Conservation (phyloP, 768 basidiomycete genomes). For the Rhizopogon roseolus region DNA sequence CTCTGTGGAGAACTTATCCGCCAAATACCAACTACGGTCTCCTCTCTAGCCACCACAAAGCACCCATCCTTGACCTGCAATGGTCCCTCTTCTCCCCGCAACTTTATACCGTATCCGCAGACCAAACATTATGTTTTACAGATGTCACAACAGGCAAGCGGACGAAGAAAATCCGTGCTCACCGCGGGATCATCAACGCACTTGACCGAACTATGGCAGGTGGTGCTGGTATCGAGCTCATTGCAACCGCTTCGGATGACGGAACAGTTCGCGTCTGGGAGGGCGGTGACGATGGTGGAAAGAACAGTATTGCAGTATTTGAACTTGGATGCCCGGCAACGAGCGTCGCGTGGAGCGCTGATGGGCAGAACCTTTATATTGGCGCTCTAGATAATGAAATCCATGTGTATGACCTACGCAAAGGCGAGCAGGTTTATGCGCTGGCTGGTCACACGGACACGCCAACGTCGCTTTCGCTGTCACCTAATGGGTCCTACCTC, state of each 20-base stretch:
- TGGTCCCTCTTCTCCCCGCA: slow-evolving; percentile 75
- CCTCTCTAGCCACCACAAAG: slow-evolving; percentile 79
- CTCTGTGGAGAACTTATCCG: slow-evolving; percentile 87
- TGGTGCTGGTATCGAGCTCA: slow-evolving; percentile 78
- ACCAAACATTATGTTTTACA: slow-evolving; percentile 73
- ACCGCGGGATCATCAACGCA: slow-evolving; percentile 86
- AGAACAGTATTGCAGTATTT: slow-evolving; percentile 73
- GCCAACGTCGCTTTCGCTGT: slow-evolving; percentile 88
- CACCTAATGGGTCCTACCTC: slow-evolving; percentile 82
- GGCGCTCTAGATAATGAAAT: slow-evolving; percentile 95
- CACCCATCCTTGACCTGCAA: slow-evolving; percentile 88
- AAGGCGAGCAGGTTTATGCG: slow-evolving; percentile 73
- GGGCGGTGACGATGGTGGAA: slow-evolving; percentile 68
- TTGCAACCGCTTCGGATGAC: slow-evolving; percentile 89
- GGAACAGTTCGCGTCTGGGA: slow-evolving; percentile 92
- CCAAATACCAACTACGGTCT: slow-evolving; percentile 93
- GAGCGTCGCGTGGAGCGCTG: slow-evolving; percentile 86
- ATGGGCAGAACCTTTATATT: slow-evolving; percentile 86
- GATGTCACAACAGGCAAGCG: slow-evolving; percentile 85
- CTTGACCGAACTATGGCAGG: slow-evolving; percentile 84
- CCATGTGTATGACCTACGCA: slow-evolving; percentile 90
- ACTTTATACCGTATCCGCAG: slow-evolving; percentile 85
- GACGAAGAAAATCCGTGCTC: slow-evolving; percentile 76
- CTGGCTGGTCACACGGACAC: slow-evolving; percentile 89
- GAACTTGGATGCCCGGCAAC: slow-evolving; percentile 90